phyloP scores from a whole-genome alignment of 2,329 filamentous ascomycete species.

The Orbilia oligospora region DNA sequence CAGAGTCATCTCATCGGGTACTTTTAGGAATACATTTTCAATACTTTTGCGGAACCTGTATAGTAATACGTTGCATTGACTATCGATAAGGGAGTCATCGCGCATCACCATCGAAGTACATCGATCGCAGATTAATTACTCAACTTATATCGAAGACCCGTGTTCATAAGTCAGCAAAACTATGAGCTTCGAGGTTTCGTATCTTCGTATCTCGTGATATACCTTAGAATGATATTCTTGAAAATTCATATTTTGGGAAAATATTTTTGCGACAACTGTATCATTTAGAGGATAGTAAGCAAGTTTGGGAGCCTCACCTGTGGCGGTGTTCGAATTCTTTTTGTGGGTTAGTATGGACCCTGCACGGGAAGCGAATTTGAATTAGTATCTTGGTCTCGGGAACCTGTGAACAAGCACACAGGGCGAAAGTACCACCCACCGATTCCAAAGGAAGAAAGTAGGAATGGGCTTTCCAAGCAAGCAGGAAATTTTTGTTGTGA shows the following conservation, averaged over 20 bases:
- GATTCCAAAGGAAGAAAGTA: slow-evolving; percentile 25
- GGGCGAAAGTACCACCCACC: not conserved
- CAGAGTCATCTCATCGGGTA: slow-evolving; percentile 53
- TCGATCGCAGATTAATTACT: slow-evolving; percentile 1
- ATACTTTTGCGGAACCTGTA: slow-evolving; percentile 24
- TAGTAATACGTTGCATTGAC: not conserved
- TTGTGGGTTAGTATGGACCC: not conserved
- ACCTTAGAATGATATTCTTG: not conserved
- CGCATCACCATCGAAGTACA: slow-evolving; percentile 11
- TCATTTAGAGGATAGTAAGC: not conserved
- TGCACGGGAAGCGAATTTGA: slow-evolving; percentile 3
- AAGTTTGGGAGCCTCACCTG: slow-evolving; percentile 24
- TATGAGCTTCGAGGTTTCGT: not conserved
- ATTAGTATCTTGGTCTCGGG: not conserved
- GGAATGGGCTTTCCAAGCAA: slow-evolving; percentile 15
- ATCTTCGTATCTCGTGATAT: slow-evolving; percentile 19
- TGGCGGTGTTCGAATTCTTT: slow-evolving; percentile 50
- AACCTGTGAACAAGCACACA: not conserved
- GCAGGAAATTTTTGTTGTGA: slow-evolving; percentile 17
- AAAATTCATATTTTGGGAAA: slow-evolving; percentile 9
- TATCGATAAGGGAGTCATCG: slow-evolving; percentile 60
- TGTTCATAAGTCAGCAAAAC: not conserved
- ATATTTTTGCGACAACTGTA: not conserved
- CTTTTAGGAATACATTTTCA: slow-evolving; percentile 20
- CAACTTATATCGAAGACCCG: not conserved